These are phyloP conservation scores for Phanerochaete sordida DNA, from an alignment of 768 basidiomycete species.

Conservation along the genomic window DNA sequence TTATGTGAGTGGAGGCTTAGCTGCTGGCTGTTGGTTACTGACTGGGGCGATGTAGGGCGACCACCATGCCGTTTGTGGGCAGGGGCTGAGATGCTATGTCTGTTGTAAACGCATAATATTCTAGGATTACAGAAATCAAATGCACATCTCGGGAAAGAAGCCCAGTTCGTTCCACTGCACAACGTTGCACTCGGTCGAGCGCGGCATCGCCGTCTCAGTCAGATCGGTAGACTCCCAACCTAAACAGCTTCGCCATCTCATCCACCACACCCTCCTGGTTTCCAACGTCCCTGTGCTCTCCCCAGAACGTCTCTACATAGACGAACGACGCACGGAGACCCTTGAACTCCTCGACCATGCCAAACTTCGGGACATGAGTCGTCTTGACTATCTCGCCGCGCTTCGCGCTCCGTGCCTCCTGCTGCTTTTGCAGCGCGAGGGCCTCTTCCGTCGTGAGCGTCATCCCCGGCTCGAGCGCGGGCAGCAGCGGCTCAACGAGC, in stretches of 20 bases:
- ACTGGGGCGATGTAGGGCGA: constrained; percentile 39
- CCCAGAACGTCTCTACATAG: constrained; percentile 53
- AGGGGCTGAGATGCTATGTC: constrained; percentile 27
- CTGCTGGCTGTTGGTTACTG: not conserved
- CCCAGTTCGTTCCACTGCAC: not conserved
- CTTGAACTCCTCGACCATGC: constrained; percentile 53
- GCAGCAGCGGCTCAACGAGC: constrained; percentile 62
- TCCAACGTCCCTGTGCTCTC: constrained; percentile 57
- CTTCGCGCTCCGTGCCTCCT: constrained; percentile 34
- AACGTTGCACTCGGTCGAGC: not conserved
- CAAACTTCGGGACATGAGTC: constrained; percentile 43
- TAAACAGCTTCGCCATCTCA: constrained; percentile 32
- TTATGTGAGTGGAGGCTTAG: constrained; percentile 52
- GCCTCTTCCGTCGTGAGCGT: constrained; percentile 39
- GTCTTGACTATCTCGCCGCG: constrained; percentile 45
- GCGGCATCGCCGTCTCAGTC: not conserved
- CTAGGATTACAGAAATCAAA: too few species aligned
- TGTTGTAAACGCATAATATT: not conserved
- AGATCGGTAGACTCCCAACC: constrained; percentile 7
- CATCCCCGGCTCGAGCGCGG: constrained; percentile 30
- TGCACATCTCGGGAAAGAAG: too few species aligned
- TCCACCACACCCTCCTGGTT: constrained; percentile 69
- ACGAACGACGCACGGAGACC: constrained; percentile 41
- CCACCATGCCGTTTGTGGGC: constrained; percentile 43
- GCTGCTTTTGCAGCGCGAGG: constrained; percentile 36